Evolutionary conservation across 2,329 filamentous ascomycete genomes (phyloP), one percentile per base, ranked within the genome.

Genomic region (Fusarium tanahbumbuense): DNA sequence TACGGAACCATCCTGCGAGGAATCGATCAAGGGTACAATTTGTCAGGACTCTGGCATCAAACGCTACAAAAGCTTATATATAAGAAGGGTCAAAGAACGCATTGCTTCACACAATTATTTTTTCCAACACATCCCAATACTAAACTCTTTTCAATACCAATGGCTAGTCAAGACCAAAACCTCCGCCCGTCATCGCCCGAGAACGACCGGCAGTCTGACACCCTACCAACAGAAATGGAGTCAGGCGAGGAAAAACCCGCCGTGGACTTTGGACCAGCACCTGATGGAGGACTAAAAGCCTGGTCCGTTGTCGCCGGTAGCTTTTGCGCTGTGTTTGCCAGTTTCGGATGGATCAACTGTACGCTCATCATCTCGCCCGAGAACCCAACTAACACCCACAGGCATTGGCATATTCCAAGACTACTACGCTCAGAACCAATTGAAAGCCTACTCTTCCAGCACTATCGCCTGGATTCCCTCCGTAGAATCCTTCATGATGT

Each of bases 281-380:
- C 62, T 2, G 62, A 65, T 44, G 62, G 62, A 6, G 62, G 62
- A 6, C 2, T 53, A 1, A 15, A 65, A 18, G 62, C 62, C 1
- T 65, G 62, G 60, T 40, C 30, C 0, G 60, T 65, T 20, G 60
- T 65, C 1, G 30, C 46, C 0, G 62, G 62, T 0, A 46, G 62
- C 2, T 65, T 65, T 32, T 65, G 37, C 1, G 62, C 62, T 0
- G 60, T 60, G 0, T 60, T 65, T 47, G 62, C 53, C 2, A 65
- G 62, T 44, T 65, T 65, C 1, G 62, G 62, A 0, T 65, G 62
- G 60, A 60, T 65, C 11, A 65, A 65, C 3, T 65, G 62, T 65
- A 9, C 1, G 46, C 23, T 28, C 4, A 4, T 11, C 0, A 12
- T 1, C 20, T 6, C 2, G 2, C 1, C 16, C 18, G 6, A 15